phyloP scores from a whole-genome alignment of 108 stramenopile species.

The Cyclotella baltica region DNA sequence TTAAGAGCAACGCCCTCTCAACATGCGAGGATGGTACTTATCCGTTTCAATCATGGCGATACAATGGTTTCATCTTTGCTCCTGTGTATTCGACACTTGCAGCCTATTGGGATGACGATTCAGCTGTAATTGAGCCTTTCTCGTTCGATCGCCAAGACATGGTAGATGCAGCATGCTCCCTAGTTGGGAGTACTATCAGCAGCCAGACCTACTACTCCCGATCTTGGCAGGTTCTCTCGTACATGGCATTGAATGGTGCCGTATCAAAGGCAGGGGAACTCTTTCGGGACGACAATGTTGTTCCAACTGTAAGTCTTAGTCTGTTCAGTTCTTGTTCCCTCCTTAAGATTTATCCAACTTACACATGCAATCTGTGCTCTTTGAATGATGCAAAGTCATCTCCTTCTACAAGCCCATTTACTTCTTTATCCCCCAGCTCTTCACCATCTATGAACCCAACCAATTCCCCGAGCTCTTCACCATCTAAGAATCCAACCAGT shows the following conservation, averaged over 20 bases:
- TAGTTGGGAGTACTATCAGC: neutral
- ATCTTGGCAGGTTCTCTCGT: neutral
- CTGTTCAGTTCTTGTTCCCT: too few species aligned
- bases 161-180: neutral
- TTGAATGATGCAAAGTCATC: too few species aligned
- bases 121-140: too few species aligned
- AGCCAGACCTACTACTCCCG: neutral
- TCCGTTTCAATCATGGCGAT: neutral
- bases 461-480: neutral
- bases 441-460: neutral
- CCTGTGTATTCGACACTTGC: neutral
- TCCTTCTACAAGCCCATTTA: too few species aligned
- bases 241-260: neutral
- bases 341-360: too few species aligned
- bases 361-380: too few species aligned
- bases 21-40: neutral
- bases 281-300: neutral
- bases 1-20: neutral
- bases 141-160: neutral
- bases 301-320: too few species aligned
- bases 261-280: neutral
- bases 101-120: too few species aligned
- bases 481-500: too few species aligned
- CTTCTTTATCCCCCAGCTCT: too few species aligned
- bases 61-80: neutral